These are phyloP conservation scores for Torulaspora quercuum DNA, from an alignment of 805 yeast genomes.

Conservation along the genomic window DNA sequence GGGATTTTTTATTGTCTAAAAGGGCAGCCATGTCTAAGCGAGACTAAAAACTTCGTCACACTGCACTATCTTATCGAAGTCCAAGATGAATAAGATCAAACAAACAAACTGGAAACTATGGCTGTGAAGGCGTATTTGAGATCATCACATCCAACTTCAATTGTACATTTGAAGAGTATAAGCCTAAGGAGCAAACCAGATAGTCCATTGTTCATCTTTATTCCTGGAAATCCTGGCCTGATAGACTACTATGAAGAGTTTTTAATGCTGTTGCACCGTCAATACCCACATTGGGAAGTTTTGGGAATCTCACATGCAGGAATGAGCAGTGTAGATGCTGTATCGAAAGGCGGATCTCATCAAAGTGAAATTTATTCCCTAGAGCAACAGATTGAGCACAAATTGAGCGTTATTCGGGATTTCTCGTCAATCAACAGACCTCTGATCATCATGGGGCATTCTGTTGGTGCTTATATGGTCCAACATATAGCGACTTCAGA, in stretches of 20 bases:
- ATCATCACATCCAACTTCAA: conserved; percentile 21
- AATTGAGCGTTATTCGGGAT: conserved; percentile 47
- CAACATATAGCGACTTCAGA: conserved; percentile 47
- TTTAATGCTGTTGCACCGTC: conserved; percentile 42
- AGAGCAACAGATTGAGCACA: conserved; percentile 58
- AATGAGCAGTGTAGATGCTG: conserved; percentile 33
- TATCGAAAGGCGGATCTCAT: conserved; percentile 9
- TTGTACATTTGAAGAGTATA: conserved; percentile 17
- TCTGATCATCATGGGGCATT: conserved; percentile 55
- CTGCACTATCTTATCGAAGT: neutral
- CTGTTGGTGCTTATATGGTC: conserved; percentile 63
- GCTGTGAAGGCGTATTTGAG: conserved; percentile 11
- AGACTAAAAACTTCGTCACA: too few relatives aligned
- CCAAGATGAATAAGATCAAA: conserved; percentile 1
- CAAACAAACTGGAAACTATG: too few relatives aligned
- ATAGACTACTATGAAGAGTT: conserved; percentile 60
- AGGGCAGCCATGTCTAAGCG: too few relatives aligned
- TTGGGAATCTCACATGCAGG: conserved; percentile 68
- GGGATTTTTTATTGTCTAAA: too few relatives aligned
- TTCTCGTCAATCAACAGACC: conserved; percentile 23
- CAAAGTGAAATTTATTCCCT: conserved; percentile 38
- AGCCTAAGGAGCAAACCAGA: conserved; percentile 1
- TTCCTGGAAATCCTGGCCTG: conserved; percentile 80
- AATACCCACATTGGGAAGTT: conserved; percentile 47
- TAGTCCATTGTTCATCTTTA: conserved; percentile 47